These are phyloP conservation scores for Beverwykella pulmonaria DNA, from an alignment of 495 filamentous ascomycete genomes.

Conservation along the genomic window DNA sequence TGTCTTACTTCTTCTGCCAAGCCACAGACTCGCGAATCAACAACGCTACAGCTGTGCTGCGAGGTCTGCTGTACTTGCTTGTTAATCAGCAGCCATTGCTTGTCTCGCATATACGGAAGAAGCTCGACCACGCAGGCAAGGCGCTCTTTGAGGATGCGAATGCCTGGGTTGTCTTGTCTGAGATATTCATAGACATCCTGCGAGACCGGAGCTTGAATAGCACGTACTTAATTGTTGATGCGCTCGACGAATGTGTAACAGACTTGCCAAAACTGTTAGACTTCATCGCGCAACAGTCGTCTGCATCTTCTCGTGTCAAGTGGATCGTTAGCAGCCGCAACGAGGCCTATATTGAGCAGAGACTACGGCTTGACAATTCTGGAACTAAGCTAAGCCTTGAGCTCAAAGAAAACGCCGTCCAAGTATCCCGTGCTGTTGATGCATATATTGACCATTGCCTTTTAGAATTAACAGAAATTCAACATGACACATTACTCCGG, in stretches of 20 bases:
- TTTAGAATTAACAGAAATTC: background rate
- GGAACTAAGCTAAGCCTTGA: slow-evolving; percentile 30
- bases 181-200: background rate
- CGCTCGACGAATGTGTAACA: background rate
- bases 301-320: slow-evolving; percentile 38
- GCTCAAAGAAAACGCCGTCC: slow-evolving; percentile 44
- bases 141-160: background rate
- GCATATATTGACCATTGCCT: slow-evolving; percentile 47
- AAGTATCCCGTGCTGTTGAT: slow-evolving; percentile 9
- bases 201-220: background rate
- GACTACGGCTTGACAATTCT: slow-evolving; percentile 27
- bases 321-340: slow-evolving; percentile 48
- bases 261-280: slow-evolving; percentile 41
- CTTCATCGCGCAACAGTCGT: slow-evolving; percentile 39
- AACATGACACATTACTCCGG: background rate
- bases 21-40: background rate
- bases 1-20: slow-evolving; percentile 4
- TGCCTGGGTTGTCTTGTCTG: background rate
- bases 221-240: background rate
- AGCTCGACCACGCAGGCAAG: background rate
- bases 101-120: background rate
- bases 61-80: slow-evolving; percentile 1
- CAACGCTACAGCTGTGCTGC: background rate
- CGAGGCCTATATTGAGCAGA: slow-evolving; percentile 42
- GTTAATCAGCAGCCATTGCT: background rate